A percentile compares a stretch with the other conserved stretches of the same genome.
Conservation (phyloP, 176 grass and related monocot species). For the Eleusine coracana region DNA sequence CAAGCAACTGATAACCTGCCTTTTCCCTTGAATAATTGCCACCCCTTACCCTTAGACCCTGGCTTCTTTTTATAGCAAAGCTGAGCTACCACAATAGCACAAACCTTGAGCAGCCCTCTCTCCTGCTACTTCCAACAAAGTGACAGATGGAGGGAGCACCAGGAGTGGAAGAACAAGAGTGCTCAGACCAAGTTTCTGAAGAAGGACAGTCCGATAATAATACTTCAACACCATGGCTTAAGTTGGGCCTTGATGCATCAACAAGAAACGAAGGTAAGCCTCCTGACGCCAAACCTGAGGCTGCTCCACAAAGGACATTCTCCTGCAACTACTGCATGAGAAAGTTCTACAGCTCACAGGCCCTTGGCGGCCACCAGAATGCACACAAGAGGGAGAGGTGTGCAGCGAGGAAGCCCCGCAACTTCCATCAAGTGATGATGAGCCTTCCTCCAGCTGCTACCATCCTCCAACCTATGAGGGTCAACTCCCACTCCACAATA, state of each 20-base stretch:
- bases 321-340: conserved; percentile 93
- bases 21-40: conserved; percentile 72
- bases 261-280: conserved; percentile 41
- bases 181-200: conserved; percentile 17
- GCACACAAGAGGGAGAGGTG: conserved; percentile 91
- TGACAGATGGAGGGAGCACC: conserved; percentile 51
- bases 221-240: conserved; percentile 55
- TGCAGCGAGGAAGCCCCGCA: conserved; percentile 58
- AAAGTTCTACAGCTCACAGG: conserved; percentile 92
- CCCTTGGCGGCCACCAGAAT: conserved; percentile 85
- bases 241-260: conserved; percentile 46
- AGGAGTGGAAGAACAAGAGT: conserved; percentile 43
- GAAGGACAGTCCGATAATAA: conserved; percentile 38
- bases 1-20: conserved; percentile 45
- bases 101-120: conserved; percentile 43
- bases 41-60: conserved; percentile 41
- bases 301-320: conserved; percentile 62
- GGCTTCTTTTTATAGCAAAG: conserved; percentile 74
- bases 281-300: conserved; percentile 38
- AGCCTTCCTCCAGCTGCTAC: conserved; percentile 40
- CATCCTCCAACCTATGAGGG: conserved; percentile 66
- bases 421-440: conserved; percentile 49
- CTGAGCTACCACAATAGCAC: conserved; percentile 39
- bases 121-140: conserved; percentile 42
- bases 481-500: conserved; percentile 61